Percentiles rank a stretch among this genome's conserved stretches.
Evolutionary conservation across 2,329 filamentous ascomycete species (phyloP).

Genomic region (Lecanicillium sp.): DNA sequence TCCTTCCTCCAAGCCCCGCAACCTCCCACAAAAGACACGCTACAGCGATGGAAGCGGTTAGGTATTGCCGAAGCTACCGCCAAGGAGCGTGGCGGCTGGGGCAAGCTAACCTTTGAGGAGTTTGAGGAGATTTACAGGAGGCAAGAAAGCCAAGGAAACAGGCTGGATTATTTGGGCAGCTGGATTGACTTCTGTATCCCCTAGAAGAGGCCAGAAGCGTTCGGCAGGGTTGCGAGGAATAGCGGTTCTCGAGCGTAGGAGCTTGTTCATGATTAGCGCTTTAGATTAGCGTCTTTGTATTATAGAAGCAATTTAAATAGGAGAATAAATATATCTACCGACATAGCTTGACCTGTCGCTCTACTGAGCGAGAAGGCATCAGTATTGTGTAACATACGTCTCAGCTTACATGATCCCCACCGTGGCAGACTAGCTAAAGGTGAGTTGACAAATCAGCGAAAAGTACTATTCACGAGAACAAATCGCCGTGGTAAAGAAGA

Average conservation of each 20-base stretch:
- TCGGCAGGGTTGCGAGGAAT: no score
- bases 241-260: background rate
- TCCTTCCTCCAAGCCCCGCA: conserved; percentile 12
- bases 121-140: conserved; percentile 68
- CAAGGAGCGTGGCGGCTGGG: conserved; percentile 65
- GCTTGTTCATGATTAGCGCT: background rate
- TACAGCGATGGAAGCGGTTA: conserved; percentile 45
- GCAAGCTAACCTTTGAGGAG: conserved; percentile 68
- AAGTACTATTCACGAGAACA: no score
- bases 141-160: conserved; percentile 52
- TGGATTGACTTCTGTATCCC: conserved; percentile 83
- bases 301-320: background rate
- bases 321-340: no score
- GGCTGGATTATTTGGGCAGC: conserved; percentile 72
- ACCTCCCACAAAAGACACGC: conserved; percentile 17
- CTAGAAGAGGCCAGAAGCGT: conserved; percentile 19
- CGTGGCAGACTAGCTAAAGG: no score
- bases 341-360: no score
- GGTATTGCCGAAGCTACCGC: conserved; percentile 62
- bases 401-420: no score
- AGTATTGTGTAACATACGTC: no score
- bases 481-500: no score
- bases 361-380: no score
- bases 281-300: background rate
- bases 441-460: no score